Base-by-base conservation (phyloP, 2,329 filamentous ascomycete genomes). In the Westerdykella sp. region DNA sequence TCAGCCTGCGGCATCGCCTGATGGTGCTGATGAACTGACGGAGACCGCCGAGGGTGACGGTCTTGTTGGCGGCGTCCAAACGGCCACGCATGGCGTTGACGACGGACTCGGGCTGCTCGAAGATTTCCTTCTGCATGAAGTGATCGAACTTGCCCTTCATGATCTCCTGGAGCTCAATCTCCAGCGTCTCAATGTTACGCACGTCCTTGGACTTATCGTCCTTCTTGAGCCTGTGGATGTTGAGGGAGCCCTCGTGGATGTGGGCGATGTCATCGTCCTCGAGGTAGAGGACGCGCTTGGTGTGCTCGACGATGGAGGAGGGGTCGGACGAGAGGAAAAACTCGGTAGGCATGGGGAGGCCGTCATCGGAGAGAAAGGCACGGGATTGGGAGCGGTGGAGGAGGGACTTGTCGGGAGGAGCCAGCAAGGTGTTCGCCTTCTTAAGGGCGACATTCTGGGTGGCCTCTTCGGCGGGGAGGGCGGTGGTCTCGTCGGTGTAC, bases 91-190 rank as follows among this genome's bases (percentile, higher is more conserved):
- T 98, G 56, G 93, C 96, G 80, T 98, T 98, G 76, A 98, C 84
- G 49, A 98, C 88, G 12, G 93, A 98, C 74, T 98, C 93, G 65
- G 93, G 93, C 77, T 98, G 93, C 79, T 98, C 93, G 70, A 98
- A 98, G 65, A 98, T 98, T 72, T 98, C 93, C 82, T 98, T 98
- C 71, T 98, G 93, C 93, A 98, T 98, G 79, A 96, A 98, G 76
- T 98, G 93, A 71, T 98, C 93, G 73, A 97, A 98, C 69, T 93
- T 94, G 72, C 93, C 93, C 84, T 98, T 98, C 93, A 98, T 98
- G 73, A 98, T 98, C 77, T 98, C 90, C 77, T 98, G 93, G 53
- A 98, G 84, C 78, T 98, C 89, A 40, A 98, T 86, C 78, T 98
- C 93, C 44, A 98, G 81, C 43, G 93, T 98, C 79, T 98, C 93